Percentiles rank a stretch among this genome's conserved stretches.
Evolutionary conservation across 1,284 basidiomycete species (phyloP).

Genomic region (Marasmius fiardii): DNA sequence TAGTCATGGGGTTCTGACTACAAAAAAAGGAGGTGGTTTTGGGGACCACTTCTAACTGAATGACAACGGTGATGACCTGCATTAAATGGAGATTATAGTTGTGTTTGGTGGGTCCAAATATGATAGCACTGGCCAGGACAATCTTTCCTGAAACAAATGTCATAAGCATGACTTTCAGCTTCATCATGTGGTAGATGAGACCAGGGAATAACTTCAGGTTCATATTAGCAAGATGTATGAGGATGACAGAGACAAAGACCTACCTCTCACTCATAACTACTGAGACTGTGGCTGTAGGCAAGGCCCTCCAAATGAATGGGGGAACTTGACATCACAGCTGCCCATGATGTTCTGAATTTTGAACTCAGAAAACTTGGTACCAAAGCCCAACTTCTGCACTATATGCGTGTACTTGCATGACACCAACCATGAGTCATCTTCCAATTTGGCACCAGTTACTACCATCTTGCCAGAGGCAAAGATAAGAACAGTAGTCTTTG

Average conservation of each 20-base stretch:
- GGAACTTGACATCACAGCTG: constrained; percentile 98
- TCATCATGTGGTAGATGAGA: constrained; percentile 99
- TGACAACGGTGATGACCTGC: no score
- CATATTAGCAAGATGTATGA: constrained; percentile 7
- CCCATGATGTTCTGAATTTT: constrained; percentile 99
- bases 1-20: no score
- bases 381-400: constrained; percentile 99
- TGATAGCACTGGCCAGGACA: constrained; percentile 98
- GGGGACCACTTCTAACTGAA: no score
- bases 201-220: constrained; percentile 90
- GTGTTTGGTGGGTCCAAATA: constrained; percentile 30
- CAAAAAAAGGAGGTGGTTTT: no score
- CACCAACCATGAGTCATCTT: constrained; percentile 96
- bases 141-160: constrained; percentile 99
- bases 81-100: constrained; percentile 16
- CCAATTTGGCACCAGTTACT: constrained; percentile 98
- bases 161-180: constrained; percentile 97
- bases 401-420: constrained; percentile 99
- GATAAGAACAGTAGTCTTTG: constrained; percentile 98
- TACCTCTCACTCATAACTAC: constrained; percentile 96
- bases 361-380: constrained; percentile 99
- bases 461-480: constrained; percentile 99
- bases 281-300: constrained; percentile 97
- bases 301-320: constrained; percentile 97
- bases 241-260: constrained; percentile 25